Base-by-base conservation (phyloP, 2,329 filamentous ascomycete species). In the Coniella vitis region DNA sequence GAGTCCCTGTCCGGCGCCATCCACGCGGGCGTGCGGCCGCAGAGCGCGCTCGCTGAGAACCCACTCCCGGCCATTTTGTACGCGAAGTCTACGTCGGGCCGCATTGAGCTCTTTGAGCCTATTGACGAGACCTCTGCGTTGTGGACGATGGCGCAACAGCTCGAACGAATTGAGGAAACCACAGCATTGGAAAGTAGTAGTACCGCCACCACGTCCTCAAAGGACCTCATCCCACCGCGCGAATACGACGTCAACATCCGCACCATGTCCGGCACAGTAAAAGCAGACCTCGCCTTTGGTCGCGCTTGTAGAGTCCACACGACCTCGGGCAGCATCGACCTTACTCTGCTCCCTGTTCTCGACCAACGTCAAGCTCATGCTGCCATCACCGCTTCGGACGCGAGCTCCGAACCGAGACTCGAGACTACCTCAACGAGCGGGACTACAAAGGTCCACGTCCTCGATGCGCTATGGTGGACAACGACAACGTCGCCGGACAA, bases 391-490 rank as follows among this genome's bases (percentile, higher is more conserved):
- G 7, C 36, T 52, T 1, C 52, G 38, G 1, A 32, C 38, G 5
- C 45, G 52, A 1, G 34, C 25, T 5, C 25, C 56, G 20, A 14
- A 39, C 32, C 44, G 1, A 52, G 58, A 19, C 59, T 78, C 3
- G 57, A 59, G 32, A 78, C 75, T 0, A 51, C 60, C 5, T 70
- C 70, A 0, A 72, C 68, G 40, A 76, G 70, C 52, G 75, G 75
- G 25, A 49, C 55, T 2, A 69, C 66, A 0, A 54, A 55, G 0
- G 49, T 78, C 2, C 56, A 51, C 0, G 52, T 78, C 0, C 58
- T 70, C 3, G 72, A 75, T 21, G 72, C 73, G 3, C 7, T 72
- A 9, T 75, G 72, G 69, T 29, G 25, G 25, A 29, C 25, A 5
- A 10, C 25, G 25, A 10, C 25, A 29, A 10, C 25, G 64, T 64